Base-by-base conservation (phyloP, 352 stramenopile species). In the Globisporangium iwayamae region DNA sequence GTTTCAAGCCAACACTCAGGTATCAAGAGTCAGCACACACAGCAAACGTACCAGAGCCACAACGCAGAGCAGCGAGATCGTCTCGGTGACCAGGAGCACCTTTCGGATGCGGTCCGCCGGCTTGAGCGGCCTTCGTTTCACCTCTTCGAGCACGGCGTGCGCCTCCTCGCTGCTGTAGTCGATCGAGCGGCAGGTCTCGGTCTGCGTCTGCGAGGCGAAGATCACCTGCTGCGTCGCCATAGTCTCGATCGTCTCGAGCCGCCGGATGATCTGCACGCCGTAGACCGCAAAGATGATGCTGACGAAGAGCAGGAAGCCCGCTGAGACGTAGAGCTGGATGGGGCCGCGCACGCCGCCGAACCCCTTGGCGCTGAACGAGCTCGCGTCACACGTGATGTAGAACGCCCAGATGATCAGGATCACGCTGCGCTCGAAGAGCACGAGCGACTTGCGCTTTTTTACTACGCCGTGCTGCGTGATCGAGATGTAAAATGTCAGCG, bases 401-500 rank as follows among this genome's bases (percentile, higher is more conserved):
- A 83, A 83, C 63, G 56, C 20, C 75, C 72, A 83, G 28, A 83
- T 66, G 34, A 80, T 56, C 0, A 56, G 36, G 32, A 83, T 73
- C 1, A 68, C 54, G 1, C 38, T 60, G 4, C 65, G 61, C 57
- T 83, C 73, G 6, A 76, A 61, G n/a, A 69, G 67, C 39, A 52
- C 22, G 30, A 83, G 57, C 10, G 55, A 67, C 14, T 58, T 60
- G 16, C 68, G 72, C 47, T 74, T 73, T 48, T 75, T 62, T 1
- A 70, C 69, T 14, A 66, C 71, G 25, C 76, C 78, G 14, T 76
- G 74, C 59, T 86, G 74, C 58, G 85, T 85, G 48, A 89, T 76
- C 4, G 70, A 81, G 32, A 79, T 72, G 78, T 80, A 89, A 55
- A 85, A 89, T 8, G 58, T 65, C 13, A 89, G 63, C 30, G 78